Base-by-base conservation (phyloP, 176 grass and related monocot genomes). In the Paspalum vaginatum region DNA sequence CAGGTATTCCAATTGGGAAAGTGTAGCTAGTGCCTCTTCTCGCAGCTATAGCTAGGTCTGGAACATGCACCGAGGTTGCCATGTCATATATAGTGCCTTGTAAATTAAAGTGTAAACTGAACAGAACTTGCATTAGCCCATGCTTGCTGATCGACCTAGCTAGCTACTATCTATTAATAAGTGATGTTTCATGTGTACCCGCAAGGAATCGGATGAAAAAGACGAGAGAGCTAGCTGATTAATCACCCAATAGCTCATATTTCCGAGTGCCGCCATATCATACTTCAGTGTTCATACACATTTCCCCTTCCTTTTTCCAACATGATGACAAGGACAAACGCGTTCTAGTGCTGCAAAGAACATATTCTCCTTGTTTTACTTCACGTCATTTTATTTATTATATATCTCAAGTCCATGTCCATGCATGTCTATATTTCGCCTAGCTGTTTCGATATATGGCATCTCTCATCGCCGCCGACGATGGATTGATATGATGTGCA, bases 261-360 rank as follows among this genome's bases (percentile, higher is more conserved):
- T 4, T 59, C n/a, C n/a, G n/a, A 21, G 8, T 79, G 61, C 76
- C 61, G 76, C 69, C 39, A 80, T 9, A 32, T 2, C 11, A 7
- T 0, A 24, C 57, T 72, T 47, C 55, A 61, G 20, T 88, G 20
- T 88, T 85, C 81, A 85, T 63, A 81, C 47, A 7, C 18, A n/a
- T 85, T 76, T 67, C 20, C 25, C 32, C 39, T 44, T 70, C 14
- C 15, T 18, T 10, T 41, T 37, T 39, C 75, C 67, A 51, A 50
- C 53, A 87, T 24, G 65, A 54, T 41, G 65, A 78, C 20, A 52
- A 13, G 59, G 42, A 67, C 45, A 81, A 64, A 82, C 24, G 2
- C 79, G 56, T 17, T 76, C 39, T 52, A 73, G 43, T 20, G 45
- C 21, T 14, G 56, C 4, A 3, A 60, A 27, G 59, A 72, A 83